phyloP scores from a whole-genome alignment of 129 eudicot species.

The Glebionis coronaria region DNA sequence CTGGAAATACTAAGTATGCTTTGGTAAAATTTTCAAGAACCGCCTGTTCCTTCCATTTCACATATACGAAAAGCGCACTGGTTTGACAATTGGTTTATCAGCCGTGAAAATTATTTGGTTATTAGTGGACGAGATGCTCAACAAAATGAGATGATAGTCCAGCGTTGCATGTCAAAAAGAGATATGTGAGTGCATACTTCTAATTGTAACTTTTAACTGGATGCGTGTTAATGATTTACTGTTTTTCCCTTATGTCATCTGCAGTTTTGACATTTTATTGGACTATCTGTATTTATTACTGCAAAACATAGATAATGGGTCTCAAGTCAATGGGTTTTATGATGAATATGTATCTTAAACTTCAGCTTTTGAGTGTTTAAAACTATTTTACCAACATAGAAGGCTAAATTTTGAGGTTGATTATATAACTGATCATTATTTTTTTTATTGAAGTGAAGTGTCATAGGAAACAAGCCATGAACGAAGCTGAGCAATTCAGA shows the following conservation, averaged over 20 bases:
- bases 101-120: constrained; percentile 90
- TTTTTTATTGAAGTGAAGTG: no score
- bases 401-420: no score
- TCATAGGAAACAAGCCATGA: no score
- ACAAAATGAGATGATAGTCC: constrained; percentile 98
- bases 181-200: constrained; percentile 68
- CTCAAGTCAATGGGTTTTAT: no score
- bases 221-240: constrained; percentile 6
- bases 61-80: constrained; percentile 96
- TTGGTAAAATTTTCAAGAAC: constrained; percentile 51
- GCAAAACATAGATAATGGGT: no score
- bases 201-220: constrained; percentile 10
- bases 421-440: no score
- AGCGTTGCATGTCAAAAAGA: constrained; percentile 95
- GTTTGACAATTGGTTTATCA: constrained; percentile 96
- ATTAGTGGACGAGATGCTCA: constrained; percentile 99
- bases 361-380: no score
- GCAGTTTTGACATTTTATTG: neutral
- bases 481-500: no score
- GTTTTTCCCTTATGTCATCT: neutral
- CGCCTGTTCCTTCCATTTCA: constrained; percentile 77
- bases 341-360: no score
- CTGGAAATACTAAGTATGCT: constrained; percentile 17
- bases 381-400: no score
- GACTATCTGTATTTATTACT: neutral